Evolutionary conservation across 202 grass and related monocot species (phyloP), one percentile per base, ranked within the genome.

Genomic region (Zizania palustris): DNA sequence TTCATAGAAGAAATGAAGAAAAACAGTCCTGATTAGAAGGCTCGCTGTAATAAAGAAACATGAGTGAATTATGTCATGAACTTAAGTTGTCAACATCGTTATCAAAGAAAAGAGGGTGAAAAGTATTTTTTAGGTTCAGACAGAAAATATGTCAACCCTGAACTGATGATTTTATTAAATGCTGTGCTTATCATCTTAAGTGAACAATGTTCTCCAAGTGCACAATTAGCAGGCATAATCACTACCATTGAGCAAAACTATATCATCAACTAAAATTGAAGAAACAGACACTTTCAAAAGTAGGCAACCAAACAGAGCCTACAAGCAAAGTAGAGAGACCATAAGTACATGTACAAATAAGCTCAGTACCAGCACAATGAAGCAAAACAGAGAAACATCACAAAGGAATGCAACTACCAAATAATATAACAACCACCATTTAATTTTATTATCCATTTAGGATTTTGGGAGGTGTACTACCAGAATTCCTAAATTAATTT

Each of bases 21-120:
- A 51, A 5, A 4, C 5, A 51, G 7, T n/a, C 28, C 28, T 14
- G 18, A 67, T 45, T 74, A 58, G 16, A 82, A 74, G 33, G 22
- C 55, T 49, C 28, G 34, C 43, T 67, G 22, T 63, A 57, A 44
- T n/a, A 43, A 65, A 71, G 20, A 82, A 59, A 45, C 13, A 34
- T 74, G 37, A 57, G 60, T 36, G 15, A 65, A 65, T 81, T 72
- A 65, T 43, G 55, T 67, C 13, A 38, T 7, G 7, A 63, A 80
- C 57, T 49, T 63, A 35, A 67, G 28, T 28, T 59, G 42, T 51
- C 14, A 60, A 60, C 40, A 60, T 18, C 11, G 46, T 21, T 62
- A 62, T 75, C 41, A 74, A 60, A 41, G 11, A 63, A 63, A 15
- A 76, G 63, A 38, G 66, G 19, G 1, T 11, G 33, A 45, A 73